Evolutionary conservation across 2,329 filamentous ascomycete genomes (phyloP).

Genomic region (Fusarium sp.): DNA sequence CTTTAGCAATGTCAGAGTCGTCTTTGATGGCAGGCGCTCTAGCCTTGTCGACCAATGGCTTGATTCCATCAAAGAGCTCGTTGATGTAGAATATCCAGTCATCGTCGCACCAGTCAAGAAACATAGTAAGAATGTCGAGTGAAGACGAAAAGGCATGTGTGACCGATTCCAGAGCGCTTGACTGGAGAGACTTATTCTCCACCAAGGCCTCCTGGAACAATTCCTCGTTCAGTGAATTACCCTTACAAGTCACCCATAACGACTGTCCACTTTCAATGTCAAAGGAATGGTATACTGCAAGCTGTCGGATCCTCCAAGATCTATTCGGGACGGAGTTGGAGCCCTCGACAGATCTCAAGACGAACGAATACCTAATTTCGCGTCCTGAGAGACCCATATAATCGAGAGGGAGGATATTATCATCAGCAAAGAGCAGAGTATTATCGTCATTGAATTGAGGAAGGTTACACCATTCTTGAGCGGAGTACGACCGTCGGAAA

Average conservation of each 20-base stretch:
- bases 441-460: conserved; percentile 30
- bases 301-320: conserved; percentile 20
- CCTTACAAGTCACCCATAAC: conserved; percentile 28
- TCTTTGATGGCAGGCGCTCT: conserved; percentile 8
- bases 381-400: conserved; percentile 22
- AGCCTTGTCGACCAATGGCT: neutral
- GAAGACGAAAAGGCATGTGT: neutral
- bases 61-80: conserved; percentile 5
- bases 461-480: conserved; percentile 26
- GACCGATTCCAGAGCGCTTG: neutral
- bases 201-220: conserved; percentile 3
- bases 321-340: neutral
- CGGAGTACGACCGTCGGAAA: neutral
- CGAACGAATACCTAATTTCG: conserved; percentile 30
- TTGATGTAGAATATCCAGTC: conserved; percentile 36
- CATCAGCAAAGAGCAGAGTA: neutral
- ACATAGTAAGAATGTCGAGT: conserved; percentile 4
- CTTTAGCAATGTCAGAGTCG: neutral
- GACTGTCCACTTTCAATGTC: conserved; percentile 14
- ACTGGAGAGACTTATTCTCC: neutral
- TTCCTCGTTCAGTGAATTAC: conserved; percentile 12
- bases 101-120: conserved; percentile 34
- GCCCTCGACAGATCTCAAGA: conserved; percentile 29
- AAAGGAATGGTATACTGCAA: conserved; percentile 36
- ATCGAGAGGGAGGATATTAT: neutral